A percentile compares a stretch with the other conserved stretches of the same genome.
Evolutionary conservation across 768 basidiomycete species (phyloP).

Genomic region (Lentinus tigrinus): DNA sequence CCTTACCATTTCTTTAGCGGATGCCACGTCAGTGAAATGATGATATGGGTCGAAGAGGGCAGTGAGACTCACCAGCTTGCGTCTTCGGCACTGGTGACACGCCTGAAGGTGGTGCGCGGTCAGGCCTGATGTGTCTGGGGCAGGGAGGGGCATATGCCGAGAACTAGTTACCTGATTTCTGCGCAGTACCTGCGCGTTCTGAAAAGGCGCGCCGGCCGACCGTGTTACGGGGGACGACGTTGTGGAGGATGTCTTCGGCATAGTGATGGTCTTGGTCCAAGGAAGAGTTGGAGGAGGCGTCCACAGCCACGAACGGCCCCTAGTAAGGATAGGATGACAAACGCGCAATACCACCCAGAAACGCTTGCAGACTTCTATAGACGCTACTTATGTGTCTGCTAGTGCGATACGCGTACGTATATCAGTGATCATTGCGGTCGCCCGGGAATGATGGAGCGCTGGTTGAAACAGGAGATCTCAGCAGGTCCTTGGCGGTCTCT

Average conservation of each 20-base stretch:
- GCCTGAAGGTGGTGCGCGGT: slow-evolving; percentile 24
- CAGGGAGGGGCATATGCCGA: neutral
- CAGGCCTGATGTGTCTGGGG: neutral
- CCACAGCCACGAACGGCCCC: neutral
- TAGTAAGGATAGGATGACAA: slow-evolving; percentile 8
- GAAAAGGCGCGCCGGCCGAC: slow-evolving; percentile 4
- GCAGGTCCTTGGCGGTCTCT: too few species aligned
- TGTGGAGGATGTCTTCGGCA: slow-evolving; percentile 17
- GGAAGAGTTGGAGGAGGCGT: neutral
- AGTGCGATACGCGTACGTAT: too few species aligned
- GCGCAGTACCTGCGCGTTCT: slow-evolving; percentile 23
- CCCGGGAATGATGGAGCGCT: neutral
- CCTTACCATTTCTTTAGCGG: slow-evolving; percentile 52
- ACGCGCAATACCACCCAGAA: neutral
- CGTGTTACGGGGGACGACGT: slow-evolving; percentile 4
- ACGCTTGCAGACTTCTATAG: too few species aligned
- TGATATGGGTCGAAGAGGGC: neutral
- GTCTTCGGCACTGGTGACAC: slow-evolving; percentile 63
- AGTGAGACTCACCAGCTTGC: slow-evolving; percentile 48
- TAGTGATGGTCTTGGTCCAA: neutral
- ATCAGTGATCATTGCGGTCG: neutral
- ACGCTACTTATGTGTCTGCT: too few species aligned
- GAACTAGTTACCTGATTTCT: slow-evolving; percentile 32
- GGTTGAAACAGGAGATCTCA: neutral
- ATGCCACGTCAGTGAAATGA: neutral